Base-by-base conservation (phyloP, 176 grass and related monocot genomes). In the Hordeum marinum region DNA sequence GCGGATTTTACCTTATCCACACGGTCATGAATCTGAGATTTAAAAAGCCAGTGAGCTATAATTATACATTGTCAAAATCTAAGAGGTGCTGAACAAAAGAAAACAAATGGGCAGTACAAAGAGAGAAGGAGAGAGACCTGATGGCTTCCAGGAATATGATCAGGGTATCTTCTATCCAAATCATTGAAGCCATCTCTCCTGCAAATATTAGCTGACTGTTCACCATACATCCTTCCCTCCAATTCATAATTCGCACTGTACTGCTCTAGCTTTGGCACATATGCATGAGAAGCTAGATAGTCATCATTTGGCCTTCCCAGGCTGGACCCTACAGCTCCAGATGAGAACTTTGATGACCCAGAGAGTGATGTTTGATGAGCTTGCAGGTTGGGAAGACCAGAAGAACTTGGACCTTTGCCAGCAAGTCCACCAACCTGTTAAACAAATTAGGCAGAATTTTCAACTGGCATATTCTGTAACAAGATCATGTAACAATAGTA, bases 161-260 rank as follows among this genome's bases (percentile, higher is more conserved):
- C 92, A 6, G 77, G 65, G 72, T 91, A 94, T 91, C 92, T 94
- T 61, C 89, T 86, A 50, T 82, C 84, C 64, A 87, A 85, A 89
- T 94, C 89, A 89, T 20, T 57, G 24, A 75, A 78, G 39, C 80
- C 77, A 40, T 94, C 92, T 75, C 89, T 91, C 40, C 83, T 65
- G 40, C 68, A 59, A 91, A 87, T 89, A 80, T 80, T 58, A 78
- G 85, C 24, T 50, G 85, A 81, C 32, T 84, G 83, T 77, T 94
- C 92, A 21, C 80, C 26, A 20, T 94, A 91, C 63, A 82, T 69
- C 84, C 92, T 86, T 67, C 84, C 87, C 10, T 94, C 92, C 73
- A 89, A 70, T 67, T 82, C 80, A 89, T 91, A 91, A 78, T 91
- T 84, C 12, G 81, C 15, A 75, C 63, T 83, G 59, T 83, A 86